A percentile compares a stretch with the other conserved stretches of the same genome.
Evolutionary conservation across 441 rosid species (phyloP).

Genomic region (Rhodomyrtus psidioides): DNA sequence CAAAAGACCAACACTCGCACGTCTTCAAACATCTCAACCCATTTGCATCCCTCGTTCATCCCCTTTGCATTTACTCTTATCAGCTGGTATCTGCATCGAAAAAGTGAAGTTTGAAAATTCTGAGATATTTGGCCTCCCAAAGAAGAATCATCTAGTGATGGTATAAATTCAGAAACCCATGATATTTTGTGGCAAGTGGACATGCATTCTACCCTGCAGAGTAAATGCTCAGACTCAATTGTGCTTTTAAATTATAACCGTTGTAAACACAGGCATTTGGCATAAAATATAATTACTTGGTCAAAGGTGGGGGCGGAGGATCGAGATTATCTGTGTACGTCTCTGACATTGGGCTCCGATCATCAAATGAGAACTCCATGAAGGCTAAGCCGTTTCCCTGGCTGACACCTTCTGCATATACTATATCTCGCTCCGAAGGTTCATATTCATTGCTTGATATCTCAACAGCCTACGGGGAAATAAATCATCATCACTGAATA

Average conservation of each 20-base stretch:
- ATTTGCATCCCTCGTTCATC: constrained; percentile 95
- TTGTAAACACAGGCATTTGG: neutral
- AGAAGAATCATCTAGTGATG: neutral
- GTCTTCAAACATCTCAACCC: constrained; percentile 99
- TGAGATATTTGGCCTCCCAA: neutral
- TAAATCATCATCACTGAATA: neutral
- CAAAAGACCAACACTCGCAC: constrained; percentile 85
- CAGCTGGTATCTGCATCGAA: constrained; percentile 65
- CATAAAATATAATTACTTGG: constrained; percentile 35
- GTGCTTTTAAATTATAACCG: neutral
- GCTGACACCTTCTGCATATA: constrained; percentile 98
- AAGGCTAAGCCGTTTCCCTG: constrained; percentile 97
- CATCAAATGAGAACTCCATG: constrained; percentile 85
- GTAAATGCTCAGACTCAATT: neutral
- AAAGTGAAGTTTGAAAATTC: neutral
- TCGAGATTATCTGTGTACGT: constrained; percentile 69
- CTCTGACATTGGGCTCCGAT: constrained; percentile 92
- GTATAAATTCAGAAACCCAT: neutral
- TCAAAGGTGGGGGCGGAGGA: constrained; percentile 46
- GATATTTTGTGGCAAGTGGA: neutral
- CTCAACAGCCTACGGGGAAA: constrained; percentile 80
- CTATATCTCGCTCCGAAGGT: constrained; percentile 88
- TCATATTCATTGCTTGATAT: constrained; percentile 96
- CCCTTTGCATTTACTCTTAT: constrained; percentile 87
- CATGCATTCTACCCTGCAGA: neutral